Evolutionary conservation across 345 rosid species (phyloP).

Genomic region (Moricandia moricandioides): DNA sequence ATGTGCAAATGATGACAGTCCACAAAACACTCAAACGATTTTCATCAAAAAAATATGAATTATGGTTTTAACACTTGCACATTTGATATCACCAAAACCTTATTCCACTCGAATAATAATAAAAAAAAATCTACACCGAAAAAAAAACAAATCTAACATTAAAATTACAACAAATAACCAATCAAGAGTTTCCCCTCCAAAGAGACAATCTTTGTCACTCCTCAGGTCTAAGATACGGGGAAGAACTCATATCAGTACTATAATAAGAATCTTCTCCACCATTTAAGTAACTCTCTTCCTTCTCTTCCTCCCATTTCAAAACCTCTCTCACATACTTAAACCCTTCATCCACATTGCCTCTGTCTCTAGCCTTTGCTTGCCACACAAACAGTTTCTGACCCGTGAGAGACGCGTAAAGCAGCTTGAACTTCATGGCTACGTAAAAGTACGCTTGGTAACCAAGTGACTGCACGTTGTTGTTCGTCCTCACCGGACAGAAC

Average conservation of each 20-base stretch:
- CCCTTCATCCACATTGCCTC: slow-evolving; percentile 67
- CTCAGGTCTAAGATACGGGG: slow-evolving; percentile 46
- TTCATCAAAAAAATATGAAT: background rate
- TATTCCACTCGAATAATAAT: slow-evolving; percentile 6
- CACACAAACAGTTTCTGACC: slow-evolving; percentile 89
- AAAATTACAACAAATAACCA: slow-evolving; percentile 9
- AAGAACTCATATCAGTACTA: slow-evolving; percentile 92
- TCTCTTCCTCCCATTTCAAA: slow-evolving; percentile 96
- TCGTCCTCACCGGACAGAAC: slow-evolving; percentile 70
- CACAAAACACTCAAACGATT: background rate
- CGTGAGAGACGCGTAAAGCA: slow-evolving; percentile 68
- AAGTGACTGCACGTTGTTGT: slow-evolving; percentile 60
- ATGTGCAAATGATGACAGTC: background rate
- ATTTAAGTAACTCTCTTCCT: slow-evolving; percentile 67
- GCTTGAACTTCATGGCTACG: slow-evolving; percentile 90
- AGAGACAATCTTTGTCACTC: background rate
- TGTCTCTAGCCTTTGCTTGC: slow-evolving; percentile 85
- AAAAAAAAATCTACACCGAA: background rate
- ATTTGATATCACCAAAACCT: slow-evolving; percentile 12
- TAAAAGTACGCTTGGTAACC: slow-evolving; percentile 96
- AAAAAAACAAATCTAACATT: slow-evolving; percentile 4
- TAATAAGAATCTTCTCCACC: slow-evolving; percentile 84
- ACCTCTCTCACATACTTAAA: slow-evolving; percentile 92
- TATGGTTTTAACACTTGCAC: background rate
- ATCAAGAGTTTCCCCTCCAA: slow-evolving; percentile 13